Conservation (phyloP, 139 green algal genomes). For the Mesostigma viride region DNA sequence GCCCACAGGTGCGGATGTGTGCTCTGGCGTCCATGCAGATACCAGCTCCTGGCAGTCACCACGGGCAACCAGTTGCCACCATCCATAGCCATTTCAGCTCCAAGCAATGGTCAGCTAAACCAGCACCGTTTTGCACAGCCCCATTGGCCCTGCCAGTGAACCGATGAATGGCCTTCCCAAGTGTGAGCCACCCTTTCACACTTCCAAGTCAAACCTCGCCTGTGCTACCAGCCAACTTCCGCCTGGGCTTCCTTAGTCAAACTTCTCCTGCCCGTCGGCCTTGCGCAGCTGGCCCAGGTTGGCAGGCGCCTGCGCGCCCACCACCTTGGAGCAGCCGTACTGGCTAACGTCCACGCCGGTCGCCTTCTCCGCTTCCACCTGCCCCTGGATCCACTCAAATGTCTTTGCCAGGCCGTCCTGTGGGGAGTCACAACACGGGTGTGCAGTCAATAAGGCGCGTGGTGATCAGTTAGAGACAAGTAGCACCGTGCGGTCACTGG, state of each 20-base stretch:
- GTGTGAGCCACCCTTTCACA: not conserved
- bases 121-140: too few species aligned
- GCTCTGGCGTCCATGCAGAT: too few species aligned
- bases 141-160: too few species aligned
- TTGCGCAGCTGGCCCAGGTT: slow-evolving; percentile 76
- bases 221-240: too few species aligned
- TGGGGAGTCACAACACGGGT: not conserved
- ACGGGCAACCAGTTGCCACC: too few species aligned
- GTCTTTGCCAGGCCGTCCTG: slow-evolving; percentile 44
- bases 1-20: too few species aligned
- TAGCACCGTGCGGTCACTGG: not conserved
- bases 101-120: too few species aligned
- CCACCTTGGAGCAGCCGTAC: slow-evolving; percentile 70
- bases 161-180: too few species aligned
- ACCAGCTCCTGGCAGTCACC: too few species aligned
- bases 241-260: too few species aligned
- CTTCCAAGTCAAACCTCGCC: not conserved
- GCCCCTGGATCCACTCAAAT: slow-evolving; percentile 44
- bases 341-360: slow-evolving; percentile 41
- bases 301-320: slow-evolving; percentile 66
- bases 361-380: slow-evolving; percentile 41
- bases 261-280: slow-evolving; percentile 66
- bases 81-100: too few species aligned
- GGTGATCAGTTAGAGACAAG: not conserved
- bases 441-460: not conserved